Base-by-base conservation (phyloP, 164 flowering plant species). In the Sextonia rubra region DNA sequence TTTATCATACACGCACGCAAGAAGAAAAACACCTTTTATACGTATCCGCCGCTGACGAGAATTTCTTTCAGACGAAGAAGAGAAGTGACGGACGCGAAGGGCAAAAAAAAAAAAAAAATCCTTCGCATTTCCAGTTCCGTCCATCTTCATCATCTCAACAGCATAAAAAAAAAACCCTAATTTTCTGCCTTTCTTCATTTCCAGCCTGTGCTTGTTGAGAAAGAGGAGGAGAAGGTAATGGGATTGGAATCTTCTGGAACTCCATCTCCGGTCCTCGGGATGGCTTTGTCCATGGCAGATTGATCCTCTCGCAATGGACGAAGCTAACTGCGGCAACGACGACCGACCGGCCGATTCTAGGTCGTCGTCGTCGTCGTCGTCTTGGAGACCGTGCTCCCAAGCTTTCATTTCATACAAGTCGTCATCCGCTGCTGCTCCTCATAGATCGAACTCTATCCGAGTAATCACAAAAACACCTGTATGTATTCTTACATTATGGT, bases 381-480 rank as follows among this genome's bases (percentile, higher is more conserved):
- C 65, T 11, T 92, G 96, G 96, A 80, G 76, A 67, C 96, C 94
- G 4, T 79, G 80, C 66, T 76, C 76, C 81, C 77, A 79, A 62
- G 86, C 77, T n/a, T 92, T 91, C 70, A 3, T 66, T 66, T 83
- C 83, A 18, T 92, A 85, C 77, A 12, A 66, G 68, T 49, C 49
- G 29, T 37, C 44, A 5, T 32, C 52, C 4, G 37, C 56, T 0
- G 68, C 67, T 24, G 52, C 80, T 26, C 71, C 30, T 6, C 80
- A 73, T 69, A 83, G 81, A 79, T 68, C 86, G 64, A 82, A 77
- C 64, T 44, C 77, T 73, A 77, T 83, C 82, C 82, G 84, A 3
- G 88, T 86, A 20, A 82, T 80, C 27, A 89, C 86, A 7, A 81
- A 86, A 76, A 88, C 75, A 78, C 89, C 94, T 69, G 96, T 92